phyloP scores from a whole-genome alignment of 2,329 filamentous ascomycete species.

The Xylariaceae sp. region DNA sequence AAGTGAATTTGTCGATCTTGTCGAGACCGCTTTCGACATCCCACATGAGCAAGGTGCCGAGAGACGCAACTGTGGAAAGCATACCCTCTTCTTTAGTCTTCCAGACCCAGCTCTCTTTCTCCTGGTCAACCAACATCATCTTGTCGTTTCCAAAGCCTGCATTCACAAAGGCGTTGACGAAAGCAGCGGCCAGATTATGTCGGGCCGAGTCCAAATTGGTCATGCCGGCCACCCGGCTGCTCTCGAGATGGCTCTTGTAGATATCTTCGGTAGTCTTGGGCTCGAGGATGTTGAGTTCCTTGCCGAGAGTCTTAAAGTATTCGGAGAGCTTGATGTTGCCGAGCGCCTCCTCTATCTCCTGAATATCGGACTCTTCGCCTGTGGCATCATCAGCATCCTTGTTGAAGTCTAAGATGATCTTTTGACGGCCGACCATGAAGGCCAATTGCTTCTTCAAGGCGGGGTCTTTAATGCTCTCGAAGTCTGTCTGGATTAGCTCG shows the following conservation, averaged over 20 bases:
- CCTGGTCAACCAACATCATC: conserved; percentile 89
- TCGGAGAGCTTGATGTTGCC: conserved; percentile 85
- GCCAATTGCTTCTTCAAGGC: conserved; percentile 89
- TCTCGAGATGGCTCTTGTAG: conserved; percentile 98
- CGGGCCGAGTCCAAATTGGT: conserved; percentile 93
- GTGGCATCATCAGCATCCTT: conserved; percentile 57
- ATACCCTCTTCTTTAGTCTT: conserved; percentile 98
- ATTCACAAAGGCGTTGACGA: conserved; percentile 96
- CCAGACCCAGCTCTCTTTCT: conserved; percentile 95
- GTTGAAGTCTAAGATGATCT: conserved; percentile 72
- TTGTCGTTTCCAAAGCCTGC: conserved; percentile 94
- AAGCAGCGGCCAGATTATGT: conserved; percentile 92
- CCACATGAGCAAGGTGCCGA: conserved; percentile 89
- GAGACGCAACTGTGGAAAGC: conserved; percentile 90
- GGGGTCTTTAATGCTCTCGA: conserved; percentile 74
- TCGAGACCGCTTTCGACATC: conserved; percentile 89
- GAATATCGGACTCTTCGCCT: conserved; percentile 63
- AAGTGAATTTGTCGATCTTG: conserved; percentile 92
- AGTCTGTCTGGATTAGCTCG: conserved; percentile 76
- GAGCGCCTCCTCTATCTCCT: conserved; percentile 75
- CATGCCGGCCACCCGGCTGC: conserved; percentile 83
- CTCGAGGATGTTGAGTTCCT: conserved; percentile 94
- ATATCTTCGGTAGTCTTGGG: conserved; percentile 98
- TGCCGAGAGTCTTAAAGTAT: conserved; percentile 89
- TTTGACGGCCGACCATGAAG: conserved; percentile 86